phyloP scores from a whole-genome alignment of 192 early-diverging fungal genomes.

The Coemansia sp. region DNA sequence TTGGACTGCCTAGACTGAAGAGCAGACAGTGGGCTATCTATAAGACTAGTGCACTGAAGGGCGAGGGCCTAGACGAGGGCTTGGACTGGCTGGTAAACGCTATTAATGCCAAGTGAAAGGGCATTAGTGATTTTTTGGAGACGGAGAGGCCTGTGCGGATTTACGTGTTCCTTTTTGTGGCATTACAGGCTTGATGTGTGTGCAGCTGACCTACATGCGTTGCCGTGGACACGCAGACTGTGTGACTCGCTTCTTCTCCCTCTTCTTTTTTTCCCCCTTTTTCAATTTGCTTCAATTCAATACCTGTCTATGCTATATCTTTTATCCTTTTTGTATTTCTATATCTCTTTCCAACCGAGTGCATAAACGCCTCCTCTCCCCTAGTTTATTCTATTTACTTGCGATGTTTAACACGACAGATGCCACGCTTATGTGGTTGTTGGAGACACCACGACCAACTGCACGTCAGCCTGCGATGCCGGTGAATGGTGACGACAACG shows the following conservation, averaged over 20 bases:
- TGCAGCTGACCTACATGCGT: constrained; percentile 8
- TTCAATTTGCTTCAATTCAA: background rate
- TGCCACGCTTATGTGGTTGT: background rate
- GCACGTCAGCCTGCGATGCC: background rate
- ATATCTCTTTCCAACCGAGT: background rate
- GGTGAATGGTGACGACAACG: background rate
- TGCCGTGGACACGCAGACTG: background rate
- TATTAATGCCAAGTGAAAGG: background rate
- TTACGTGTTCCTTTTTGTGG: background rate
- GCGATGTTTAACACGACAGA: background rate
- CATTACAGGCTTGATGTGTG: background rate
- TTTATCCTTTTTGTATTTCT: constrained; percentile 5
- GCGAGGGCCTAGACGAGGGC: constrained; percentile 83
- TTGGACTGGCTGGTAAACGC: constrained; percentile 74
- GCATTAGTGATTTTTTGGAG: background rate
- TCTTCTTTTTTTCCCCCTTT: background rate
- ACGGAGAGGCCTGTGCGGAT: background rate
- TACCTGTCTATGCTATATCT: background rate
- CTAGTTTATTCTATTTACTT: background rate
- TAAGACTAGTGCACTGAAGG: constrained; percentile 81
- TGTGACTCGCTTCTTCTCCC: constrained; percentile 9
- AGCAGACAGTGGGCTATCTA: constrained; percentile 93
- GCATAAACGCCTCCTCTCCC: background rate
- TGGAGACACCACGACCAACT: background rate
- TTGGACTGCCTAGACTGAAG: constrained; percentile 84